Base-by-base conservation (phyloP, 306 rosid genomes). In the Vigna radiata region DNA sequence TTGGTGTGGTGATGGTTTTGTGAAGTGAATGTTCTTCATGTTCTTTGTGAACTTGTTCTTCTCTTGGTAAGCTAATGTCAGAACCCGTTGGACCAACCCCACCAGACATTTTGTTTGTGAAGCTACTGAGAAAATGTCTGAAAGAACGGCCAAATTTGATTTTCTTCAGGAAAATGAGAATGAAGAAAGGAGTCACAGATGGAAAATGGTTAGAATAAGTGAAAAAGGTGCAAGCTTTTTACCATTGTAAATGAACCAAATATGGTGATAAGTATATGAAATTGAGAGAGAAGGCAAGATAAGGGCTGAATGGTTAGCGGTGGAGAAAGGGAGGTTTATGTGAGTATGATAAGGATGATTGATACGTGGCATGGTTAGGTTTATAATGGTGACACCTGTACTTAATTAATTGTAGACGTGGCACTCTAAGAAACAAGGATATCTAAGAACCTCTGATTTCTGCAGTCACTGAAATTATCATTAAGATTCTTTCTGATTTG, bases 61-160 rank as follows among this genome's bases (percentile, higher is more conserved):
- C 95, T 62, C 65, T 76, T 37, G 90, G 92, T 13, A 85, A 86
- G 85, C 87, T 83, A 8, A 91, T 87, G 73, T 88, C 97, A 59
- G 47, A 70, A 70, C 76, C 86, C 0, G 87, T 87, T 76, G 90
- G 92, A 68, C 96, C 98, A 81, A 90, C 93, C 49, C 97, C 98
- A 36, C 95, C 95, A 60, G 98, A 91, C 98, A 93, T 85, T 87
- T 82, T 75, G 27, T 73, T 82, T 72, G 27, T 73, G 46, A 1
- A 14, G 36, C 23, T 64, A 13, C 50, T 36, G 9, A 54, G 50
- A 53, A 2, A 43, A 39, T 18, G 8, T 25, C 41, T 27, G 16
- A 11, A 41, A 18, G 37, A 8, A 16, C 13, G 39, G 37, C 4
- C 3, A 47, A 19, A 44, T 72, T 52, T 70, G 71, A 54, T 2